Evolutionary conservation across 208 protist genomes (phyloP).

Genomic region (Endotrypanum monterogeii): DNA sequence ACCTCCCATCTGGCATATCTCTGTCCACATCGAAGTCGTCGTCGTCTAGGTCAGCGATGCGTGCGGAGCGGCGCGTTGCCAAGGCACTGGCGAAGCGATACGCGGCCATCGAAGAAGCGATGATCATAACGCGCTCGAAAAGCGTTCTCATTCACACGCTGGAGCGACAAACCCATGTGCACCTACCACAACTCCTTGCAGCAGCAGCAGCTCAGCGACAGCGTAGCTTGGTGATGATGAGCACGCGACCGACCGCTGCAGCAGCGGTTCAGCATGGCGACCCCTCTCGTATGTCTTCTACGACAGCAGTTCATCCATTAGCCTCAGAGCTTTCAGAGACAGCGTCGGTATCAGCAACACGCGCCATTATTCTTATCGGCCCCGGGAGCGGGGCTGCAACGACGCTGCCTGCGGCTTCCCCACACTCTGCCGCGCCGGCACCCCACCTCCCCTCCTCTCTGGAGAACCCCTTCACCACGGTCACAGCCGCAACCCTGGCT

Average conservation of each 20-base stretch:
- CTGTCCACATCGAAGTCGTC: neutral
- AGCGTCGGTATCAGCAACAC: neutral
- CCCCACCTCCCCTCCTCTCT: constrained; percentile 30
- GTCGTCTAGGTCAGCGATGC: neutral
- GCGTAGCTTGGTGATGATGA: constrained; percentile 14
- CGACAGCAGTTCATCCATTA: neutral
- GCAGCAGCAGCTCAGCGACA: constrained; percentile 25
- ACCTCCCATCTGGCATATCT: neutral
- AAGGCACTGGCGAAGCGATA: constrained; percentile 36
- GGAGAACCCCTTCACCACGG: constrained; percentile 20
- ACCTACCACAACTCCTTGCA: constrained; percentile 23
- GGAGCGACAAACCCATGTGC: constrained; percentile 21
- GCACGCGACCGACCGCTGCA: neutral
- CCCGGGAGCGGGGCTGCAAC: neutral
- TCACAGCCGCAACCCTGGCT: constrained; percentile 10
- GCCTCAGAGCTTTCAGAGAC: neutral
- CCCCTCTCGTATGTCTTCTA: neutral
- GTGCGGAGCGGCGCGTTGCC: constrained; percentile 3
- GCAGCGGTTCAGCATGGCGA: neutral
- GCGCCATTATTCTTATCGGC: constrained; percentile 21
- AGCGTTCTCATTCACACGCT: constrained; percentile 56
- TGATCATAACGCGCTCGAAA: constrained; percentile 65
- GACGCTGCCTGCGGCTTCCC: neutral
- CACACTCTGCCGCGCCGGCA: neutral
- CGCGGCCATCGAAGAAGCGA: constrained; percentile 57